A percentile compares a stretch with the other conserved stretches of the same genome.
phyloP scores from a whole-genome alignment of 2,329 filamentous ascomycete genomes.

The Pseudogymnoascus destructans region DNA sequence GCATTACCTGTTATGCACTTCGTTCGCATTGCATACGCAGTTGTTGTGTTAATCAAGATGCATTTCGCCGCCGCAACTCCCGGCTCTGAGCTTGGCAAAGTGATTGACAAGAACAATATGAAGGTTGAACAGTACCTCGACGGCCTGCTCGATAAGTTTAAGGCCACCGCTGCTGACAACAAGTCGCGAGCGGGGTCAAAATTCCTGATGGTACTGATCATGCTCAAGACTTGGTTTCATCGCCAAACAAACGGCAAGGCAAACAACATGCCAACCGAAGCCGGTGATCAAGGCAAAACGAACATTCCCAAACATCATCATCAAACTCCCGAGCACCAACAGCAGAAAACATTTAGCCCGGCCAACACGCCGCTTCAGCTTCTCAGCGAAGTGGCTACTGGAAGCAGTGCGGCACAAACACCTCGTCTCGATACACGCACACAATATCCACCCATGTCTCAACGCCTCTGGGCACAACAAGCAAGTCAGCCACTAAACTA shows the following conservation, averaged over 20 bases:
- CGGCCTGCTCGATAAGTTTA: slow-evolving; percentile 55
- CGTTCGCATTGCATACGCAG: slow-evolving; percentile 42
- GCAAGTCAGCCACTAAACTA: slow-evolving; percentile 7
- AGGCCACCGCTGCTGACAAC: slow-evolving; percentile 47
- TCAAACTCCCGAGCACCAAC: slow-evolving; percentile 14
- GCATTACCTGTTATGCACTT: slow-evolving; percentile 37
- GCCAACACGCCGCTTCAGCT: slow-evolving; percentile 28
- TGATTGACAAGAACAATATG: slow-evolving; percentile 56
- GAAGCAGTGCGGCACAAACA: slow-evolving; percentile 22
- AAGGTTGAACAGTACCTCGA: slow-evolving; percentile 55
- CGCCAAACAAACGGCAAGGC: slow-evolving; percentile 23
- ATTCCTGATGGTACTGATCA: slow-evolving; percentile 56
- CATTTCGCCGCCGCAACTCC: slow-evolving; percentile 47
- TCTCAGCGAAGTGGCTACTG: slow-evolving; percentile 30
- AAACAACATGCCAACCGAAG: neutral
- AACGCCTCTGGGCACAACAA: slow-evolving; percentile 11
- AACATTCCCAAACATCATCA: slow-evolving; percentile 15
- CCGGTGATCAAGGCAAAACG: slow-evolving; percentile 12
- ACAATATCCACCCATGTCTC: slow-evolving; percentile 15
- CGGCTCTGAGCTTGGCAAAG: slow-evolving; percentile 52
- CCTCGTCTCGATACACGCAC: slow-evolving; percentile 15
- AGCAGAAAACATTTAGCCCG: slow-evolving; percentile 20
- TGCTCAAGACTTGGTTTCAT: slow-evolving; percentile 51
- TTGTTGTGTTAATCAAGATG: slow-evolving; percentile 46
- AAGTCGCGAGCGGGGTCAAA: slow-evolving; percentile 54